Base-by-base conservation (phyloP, 345 rosid genomes). In the rapeseed (Brassica napus) region DNA sequence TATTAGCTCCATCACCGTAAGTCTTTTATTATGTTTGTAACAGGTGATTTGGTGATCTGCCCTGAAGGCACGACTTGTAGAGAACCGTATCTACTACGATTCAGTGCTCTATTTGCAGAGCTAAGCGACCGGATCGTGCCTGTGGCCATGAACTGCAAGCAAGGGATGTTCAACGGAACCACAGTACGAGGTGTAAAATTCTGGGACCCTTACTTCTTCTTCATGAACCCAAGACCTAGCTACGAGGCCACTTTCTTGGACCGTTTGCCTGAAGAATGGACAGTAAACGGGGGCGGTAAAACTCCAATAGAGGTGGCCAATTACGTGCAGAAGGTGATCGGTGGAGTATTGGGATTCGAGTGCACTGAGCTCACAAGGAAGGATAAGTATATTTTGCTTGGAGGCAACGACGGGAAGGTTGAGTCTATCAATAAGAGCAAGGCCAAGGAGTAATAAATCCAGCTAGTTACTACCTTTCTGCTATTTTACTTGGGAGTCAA, bases 51-150 rank as follows among this genome's bases (percentile, higher is more conserved):
- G 6, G 99, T 95, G 69, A 94, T 95, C 10, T 95, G 98, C 30
- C 99, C 99, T 0, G 99, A 95, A 77, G 99, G 98, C 8, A 95
- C 99, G 62, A 95, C 99, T 7, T 95, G 99, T 65, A 90, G 99
- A 14, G 99, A 95, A 68, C 77, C 69, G 2, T 93, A 86, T 81
- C 72, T 95, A 79, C 86, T 95, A 23, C 72, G 99, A 42, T 93
- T 93, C 90, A 95, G 99, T 44, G 98, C 99, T 2, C 82, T 95
- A 79, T 95, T 95, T 35, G 98, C 99, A 0, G 98, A 93, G 83
- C 77, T 95, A 84, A 95, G 97, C 42, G 99, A 95, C 69, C 68
- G 99, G 87, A 91, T 95, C 32, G 99, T 95, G 55, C 99, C 99
- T 0, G 99, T 95, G 61, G 98, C 99, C 2, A 84, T 95, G 74